Base-by-base conservation (phyloP, 2,329 filamentous ascomycete species). In the Trichoderma sp. region DNA sequence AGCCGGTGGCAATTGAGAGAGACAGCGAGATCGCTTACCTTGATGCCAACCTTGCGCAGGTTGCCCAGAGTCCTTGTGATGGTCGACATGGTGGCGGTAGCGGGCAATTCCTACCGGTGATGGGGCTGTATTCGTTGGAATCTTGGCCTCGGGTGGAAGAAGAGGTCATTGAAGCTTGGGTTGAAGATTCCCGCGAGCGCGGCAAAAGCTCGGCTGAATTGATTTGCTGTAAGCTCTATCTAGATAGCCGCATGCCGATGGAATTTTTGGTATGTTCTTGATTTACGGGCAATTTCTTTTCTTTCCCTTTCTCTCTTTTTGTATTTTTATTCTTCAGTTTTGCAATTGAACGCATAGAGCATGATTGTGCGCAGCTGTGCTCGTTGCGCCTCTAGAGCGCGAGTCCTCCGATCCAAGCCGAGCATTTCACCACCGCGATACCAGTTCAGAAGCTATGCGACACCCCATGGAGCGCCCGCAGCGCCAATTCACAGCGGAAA, bases 11-110 rank as follows among this genome's bases (percentile, higher is more conserved):
- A 56, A 68, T 71, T 51, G 51, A 7, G 32, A 8, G 28, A 34
- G 7, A 7, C 46, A 18, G 26, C 8, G 16, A n/a, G 54, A 34
- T 4, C n/a, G 64, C 82, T 72, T 81, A 94, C 94, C 90, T 94
- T 97, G 78, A 97, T 77, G 67, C 96, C 96, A 79, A 97, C 89
- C 83, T 89, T 90, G 85, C 93, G 90, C 79, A 97, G 80, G 81
- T 97, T 97, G 81, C 90, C 87, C 77, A 97, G 82, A 30, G 95
- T 97, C 82, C 96, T 91, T 74, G 90, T 82, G 76, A 97, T 84
- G 70, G 93, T 97, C 85, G 96, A 98, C 96, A 99, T 99, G 80
- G 80, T 81, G 77, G 79, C 79, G 78, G 79, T 72, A 73, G 72
- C 67, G 73, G 70, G 75, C 76, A 77, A 61, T 61, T 65, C 77